phyloP scores from a whole-genome alignment of 2,329 filamentous ascomycete species.

The Periconia sp. region DNA sequence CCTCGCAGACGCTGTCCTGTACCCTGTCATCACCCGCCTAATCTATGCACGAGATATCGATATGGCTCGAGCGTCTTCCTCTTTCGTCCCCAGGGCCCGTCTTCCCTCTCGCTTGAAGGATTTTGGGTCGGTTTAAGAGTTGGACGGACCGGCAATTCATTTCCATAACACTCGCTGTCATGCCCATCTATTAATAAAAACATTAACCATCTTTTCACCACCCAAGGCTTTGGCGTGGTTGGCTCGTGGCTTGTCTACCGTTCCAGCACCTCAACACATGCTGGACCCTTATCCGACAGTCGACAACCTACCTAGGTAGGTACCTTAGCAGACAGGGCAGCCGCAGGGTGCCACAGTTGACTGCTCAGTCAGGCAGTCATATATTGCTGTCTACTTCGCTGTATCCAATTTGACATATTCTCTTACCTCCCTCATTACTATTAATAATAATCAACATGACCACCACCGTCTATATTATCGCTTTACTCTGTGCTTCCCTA shows the following conservation, averaged over 20 bases:
- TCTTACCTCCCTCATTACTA: neutral
- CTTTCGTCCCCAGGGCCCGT: constrained; percentile 3
- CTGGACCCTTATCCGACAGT: neutral
- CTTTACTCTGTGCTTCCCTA: constrained; percentile 9
- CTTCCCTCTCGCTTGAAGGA: constrained; percentile 10
- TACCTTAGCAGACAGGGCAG: neutral
- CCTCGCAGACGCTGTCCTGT: no score
- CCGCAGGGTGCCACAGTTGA: neutral
- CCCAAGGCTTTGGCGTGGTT: neutral
- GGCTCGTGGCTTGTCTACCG: neutral
- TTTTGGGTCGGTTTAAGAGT: constrained; percentile 1
- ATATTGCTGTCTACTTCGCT: neutral
- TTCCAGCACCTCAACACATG: neutral
- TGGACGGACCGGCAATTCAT: constrained; percentile 1
- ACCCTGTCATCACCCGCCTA: constrained; percentile 13
- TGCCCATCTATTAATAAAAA: neutral
- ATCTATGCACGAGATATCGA: constrained; percentile 26
- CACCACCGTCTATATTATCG: constrained; percentile 4
- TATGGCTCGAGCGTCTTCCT: constrained; percentile 12
- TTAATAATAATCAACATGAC: constrained; percentile 10
- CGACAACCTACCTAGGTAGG: no score
- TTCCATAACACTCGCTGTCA: constrained; percentile 1
- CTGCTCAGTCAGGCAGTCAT: neutral
- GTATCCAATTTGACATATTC: constrained; percentile 1
- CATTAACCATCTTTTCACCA: neutral